These are phyloP conservation scores for Calonectria ilicicola DNA, from an alignment of 2,329 filamentous ascomycete genomes.

Conservation along the genomic window DNA sequence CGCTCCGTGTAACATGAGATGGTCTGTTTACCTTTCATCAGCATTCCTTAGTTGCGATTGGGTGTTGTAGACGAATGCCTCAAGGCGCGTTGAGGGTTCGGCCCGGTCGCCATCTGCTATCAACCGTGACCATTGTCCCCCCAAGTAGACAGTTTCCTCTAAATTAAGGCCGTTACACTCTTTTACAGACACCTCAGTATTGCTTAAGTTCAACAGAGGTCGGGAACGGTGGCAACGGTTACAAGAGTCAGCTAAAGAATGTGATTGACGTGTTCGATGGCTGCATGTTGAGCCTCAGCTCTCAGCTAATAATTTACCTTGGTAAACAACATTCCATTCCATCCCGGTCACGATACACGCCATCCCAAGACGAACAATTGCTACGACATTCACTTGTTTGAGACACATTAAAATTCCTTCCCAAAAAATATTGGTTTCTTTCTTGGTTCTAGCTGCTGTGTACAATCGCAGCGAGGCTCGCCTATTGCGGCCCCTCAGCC, in stretches of 20 bases:
- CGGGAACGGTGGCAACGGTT: background rate
- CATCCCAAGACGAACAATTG: background rate
- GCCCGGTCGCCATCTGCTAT: background rate
- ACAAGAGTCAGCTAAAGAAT: background rate
- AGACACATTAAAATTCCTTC: background rate
- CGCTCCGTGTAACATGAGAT: background rate
- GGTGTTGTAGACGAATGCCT: background rate
- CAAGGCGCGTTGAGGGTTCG: background rate
- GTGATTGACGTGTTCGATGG: background rate
- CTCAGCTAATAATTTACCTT: background rate
- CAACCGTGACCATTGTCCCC: background rate
- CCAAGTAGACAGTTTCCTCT: background rate
- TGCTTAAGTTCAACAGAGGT: background rate
- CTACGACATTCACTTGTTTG: slow-evolving; percentile 3
- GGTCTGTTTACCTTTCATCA: background rate
- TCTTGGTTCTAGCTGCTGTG: slow-evolving; percentile 43
- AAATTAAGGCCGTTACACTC: background rate
- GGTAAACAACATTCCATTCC: background rate
- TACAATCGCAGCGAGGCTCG: slow-evolving; percentile 35
- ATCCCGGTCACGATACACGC: background rate
- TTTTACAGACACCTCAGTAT: background rate
- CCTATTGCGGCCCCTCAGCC: slow-evolving; percentile 30
- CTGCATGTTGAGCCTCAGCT: background rate
- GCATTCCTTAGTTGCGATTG: background rate
- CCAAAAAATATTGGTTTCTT: slow-evolving; percentile 32